Percentiles rank a stretch among this genome's conserved stretches.
Evolutionary conservation across 2,329 filamentous ascomycete genomes (phyloP).

Genomic region (Botrytis fabae): DNA sequence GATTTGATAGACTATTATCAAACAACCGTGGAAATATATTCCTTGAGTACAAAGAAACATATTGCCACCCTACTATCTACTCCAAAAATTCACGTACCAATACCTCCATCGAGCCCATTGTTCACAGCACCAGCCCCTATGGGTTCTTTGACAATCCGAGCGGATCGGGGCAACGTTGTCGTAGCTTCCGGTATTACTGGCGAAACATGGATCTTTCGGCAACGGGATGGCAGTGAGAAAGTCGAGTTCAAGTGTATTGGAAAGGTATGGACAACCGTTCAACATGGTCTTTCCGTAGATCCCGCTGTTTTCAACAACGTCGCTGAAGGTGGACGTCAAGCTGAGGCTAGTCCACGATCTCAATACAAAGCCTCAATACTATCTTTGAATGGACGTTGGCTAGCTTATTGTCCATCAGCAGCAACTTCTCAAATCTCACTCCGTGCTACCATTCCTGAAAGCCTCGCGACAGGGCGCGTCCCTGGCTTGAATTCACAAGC

Average conservation of each 20-base stretch:
- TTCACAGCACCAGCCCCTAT: constrained; percentile 69
- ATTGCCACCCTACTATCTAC: constrained; percentile 74
- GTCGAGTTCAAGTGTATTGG: constrained; percentile 45
- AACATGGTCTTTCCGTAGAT: constrained; percentile 54
- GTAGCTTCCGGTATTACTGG: constrained; percentile 81
- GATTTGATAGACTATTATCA: constrained; percentile 64
- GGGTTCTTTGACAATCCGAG: constrained; percentile 72
- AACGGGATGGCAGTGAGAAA: constrained; percentile 35
- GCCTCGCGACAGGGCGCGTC: constrained; percentile 52
- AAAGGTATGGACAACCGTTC: constrained; percentile 89
- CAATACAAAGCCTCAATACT: constrained; percentile 63
- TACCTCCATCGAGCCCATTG: constrained; percentile 59
- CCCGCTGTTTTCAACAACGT: constrained; percentile 26
- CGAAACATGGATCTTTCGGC: constrained; percentile 77
- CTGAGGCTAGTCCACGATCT: constrained; percentile 44
- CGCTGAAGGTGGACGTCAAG: constrained; percentile 41
- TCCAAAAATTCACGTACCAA: constrained; percentile 59
- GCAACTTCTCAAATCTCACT: constrained; percentile 70
- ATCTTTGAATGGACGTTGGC: constrained; percentile 70
- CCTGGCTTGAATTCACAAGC: constrained; percentile 60
- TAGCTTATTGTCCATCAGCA: constrained; percentile 73
- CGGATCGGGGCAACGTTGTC: constrained; percentile 69
- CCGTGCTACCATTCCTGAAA: constrained; percentile 63
- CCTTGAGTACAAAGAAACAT: constrained; percentile 70
- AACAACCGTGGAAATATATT: constrained; percentile 87